Base-by-base conservation (phyloP, 805 yeast genomes). In the Peterozyma toletana region DNA sequence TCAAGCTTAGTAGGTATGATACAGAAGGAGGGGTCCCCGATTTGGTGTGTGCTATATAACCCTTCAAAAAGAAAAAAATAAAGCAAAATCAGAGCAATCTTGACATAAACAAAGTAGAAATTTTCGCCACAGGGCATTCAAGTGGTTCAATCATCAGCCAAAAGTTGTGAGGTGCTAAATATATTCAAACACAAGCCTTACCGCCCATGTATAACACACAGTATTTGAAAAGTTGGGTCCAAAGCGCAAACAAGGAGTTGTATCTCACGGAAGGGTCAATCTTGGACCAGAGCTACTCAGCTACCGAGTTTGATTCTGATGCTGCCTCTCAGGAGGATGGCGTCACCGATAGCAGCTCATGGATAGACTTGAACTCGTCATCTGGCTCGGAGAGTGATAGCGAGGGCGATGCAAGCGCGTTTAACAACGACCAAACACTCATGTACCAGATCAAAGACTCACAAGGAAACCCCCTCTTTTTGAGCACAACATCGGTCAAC, bases 181-280 rank as follows among this genome's bases (percentile, higher is more conserved):
- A 4, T 21, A 4, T 21, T 21, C 27, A 5, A 21, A 4, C 27
- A 4, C 7, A 21, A 21, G 27, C 7, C 27, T 21, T 21, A 21
- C 7, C 27, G 27, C 27, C 27, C 4, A 21, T 21, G 27, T 40
- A 40, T 34, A 40, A 37, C 33, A 38, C 41, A 10, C 42, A 43
- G n/a, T 44, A 37, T 29, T 29, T 44, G 27, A 37, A 29, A 30
- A 17, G 35, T n/a, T 44, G 47, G 47, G 37, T 35, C 21, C 35
- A 15, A 11, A 44, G 40, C 37, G 47, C 47, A 27, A 40, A 44
- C 16, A 36, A 37, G 29, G 47, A 44, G 16, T 18, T 30, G n/a
- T 40, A 37, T 13, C 29, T 44, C 17, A 29, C 41, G 2, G 43
- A 36, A 10, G 35, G 33, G 15, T 40, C 43, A 17, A 11, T 44